Base-by-base conservation (phyloP, 2,329 filamentous ascomycete species). In the Talaromyces sp. region DNA sequence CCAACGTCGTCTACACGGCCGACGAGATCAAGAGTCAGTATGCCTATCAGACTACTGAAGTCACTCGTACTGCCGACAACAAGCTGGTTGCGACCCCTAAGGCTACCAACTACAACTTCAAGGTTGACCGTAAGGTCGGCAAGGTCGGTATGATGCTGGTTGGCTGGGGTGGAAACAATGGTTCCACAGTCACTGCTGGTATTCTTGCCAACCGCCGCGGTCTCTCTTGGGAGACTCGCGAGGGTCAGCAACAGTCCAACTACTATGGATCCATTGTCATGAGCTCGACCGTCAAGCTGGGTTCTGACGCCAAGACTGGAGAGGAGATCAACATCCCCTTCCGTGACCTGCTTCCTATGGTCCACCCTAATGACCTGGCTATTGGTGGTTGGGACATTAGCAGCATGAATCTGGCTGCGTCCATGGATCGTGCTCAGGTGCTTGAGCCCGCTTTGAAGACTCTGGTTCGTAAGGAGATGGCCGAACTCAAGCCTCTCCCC, bases 261-360 rank as follows among this genome's bases (percentile, higher is more conserved):
- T 99, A 97, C 85, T 99, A 97, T 74, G 94, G 94, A 68, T 99
- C 94, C 52, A 86, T 97, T 65, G 85, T 97, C 76, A 97, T 99
- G 94, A 84, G 88, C 60, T 97, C 94, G 17, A 99, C 94, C 62
- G 86, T 97, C 79, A 99, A 97, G 84, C 87, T 99, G 56, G 94
- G 94, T 52, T 89, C 88, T 40, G 91, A 97, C 68, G 82, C 85
- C 67, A 85, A 88, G 76, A 95, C 91, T 56, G 86, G 84, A 67
- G 83, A 89, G 76, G 94, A 99, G 70, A 85, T 99, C 78, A 96
- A 97, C 78, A 90, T 99, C 65, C 93, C 94, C 60, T 96, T 99
- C 82, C 90, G 93, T 72, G 85, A 93, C 72, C 83, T 97, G 67
- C 82, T 99, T 61, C 94, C 94, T 56, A 96, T 97, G 91, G 89